Percentiles rank a stretch among this genome's conserved stretches.
Evolutionary conservation across 1,139 yeast species (phyloP).

Genomic region (Magnusiomyces fungicola): DNA sequence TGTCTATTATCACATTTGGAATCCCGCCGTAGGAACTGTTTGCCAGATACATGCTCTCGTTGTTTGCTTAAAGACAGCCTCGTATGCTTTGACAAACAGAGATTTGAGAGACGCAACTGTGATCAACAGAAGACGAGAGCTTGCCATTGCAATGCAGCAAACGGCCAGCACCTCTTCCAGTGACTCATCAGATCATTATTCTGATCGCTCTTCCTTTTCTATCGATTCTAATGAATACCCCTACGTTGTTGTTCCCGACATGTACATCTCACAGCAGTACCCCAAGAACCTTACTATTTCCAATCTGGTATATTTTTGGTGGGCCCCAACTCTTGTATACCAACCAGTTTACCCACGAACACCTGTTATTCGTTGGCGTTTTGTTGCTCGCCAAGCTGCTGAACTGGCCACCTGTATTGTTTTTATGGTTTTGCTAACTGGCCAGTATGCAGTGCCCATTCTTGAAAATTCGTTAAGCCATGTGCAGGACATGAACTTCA

Average conservation of each 20-base stretch:
- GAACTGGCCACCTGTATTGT: constrained; percentile 32
- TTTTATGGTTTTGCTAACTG: constrained; percentile 34
- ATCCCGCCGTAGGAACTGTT: constrained; percentile 39
- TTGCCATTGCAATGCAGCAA: neutral
- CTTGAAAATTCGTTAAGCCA: constrained; percentile 31
- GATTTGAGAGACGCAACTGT: constrained; percentile 35
- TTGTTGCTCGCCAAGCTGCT: constrained; percentile 30
- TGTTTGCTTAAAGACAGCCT: constrained; percentile 36
- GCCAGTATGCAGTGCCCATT: constrained; percentile 39
- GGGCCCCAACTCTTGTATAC: constrained; percentile 41
- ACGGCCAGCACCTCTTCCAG: neutral
- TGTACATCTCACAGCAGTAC: constrained; percentile 32
- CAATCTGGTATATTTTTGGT: constrained; percentile 37
- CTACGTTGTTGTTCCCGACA: constrained; percentile 26
- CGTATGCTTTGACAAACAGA: constrained; percentile 40
- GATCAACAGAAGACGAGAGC: constrained; percentile 18
- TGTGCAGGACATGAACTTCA: constrained; percentile 17
- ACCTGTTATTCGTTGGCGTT: constrained; percentile 28
- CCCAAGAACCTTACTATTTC: constrained; percentile 35
- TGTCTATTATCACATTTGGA: constrained; percentile 32
- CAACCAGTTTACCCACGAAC: constrained; percentile 41
- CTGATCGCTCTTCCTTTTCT: no score
- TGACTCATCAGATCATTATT: neutral
- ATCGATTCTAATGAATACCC: no score
- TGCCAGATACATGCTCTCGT: constrained; percentile 38